These are phyloP conservation scores for Curvularia spicifera DNA, from an alignment of 2,329 filamentous ascomycete species.

Conservation along the genomic window DNA sequence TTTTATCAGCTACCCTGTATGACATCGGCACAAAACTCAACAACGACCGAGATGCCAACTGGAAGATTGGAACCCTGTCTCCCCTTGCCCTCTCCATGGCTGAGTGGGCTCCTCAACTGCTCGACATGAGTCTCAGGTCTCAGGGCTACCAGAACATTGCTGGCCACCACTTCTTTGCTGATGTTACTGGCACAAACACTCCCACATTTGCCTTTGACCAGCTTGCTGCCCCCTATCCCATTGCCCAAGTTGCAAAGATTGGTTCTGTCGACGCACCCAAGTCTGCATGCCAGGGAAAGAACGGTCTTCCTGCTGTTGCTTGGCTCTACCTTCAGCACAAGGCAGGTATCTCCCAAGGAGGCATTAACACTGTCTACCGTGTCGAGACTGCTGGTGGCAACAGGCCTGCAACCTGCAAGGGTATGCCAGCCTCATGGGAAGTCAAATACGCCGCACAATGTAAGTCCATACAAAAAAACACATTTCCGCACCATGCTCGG, in stretches of 20 bases:
- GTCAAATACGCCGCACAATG: slow-evolving; percentile 54
- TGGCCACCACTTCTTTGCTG: slow-evolving; percentile 72
- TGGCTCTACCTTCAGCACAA: slow-evolving; percentile 57
- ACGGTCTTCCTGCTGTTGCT: slow-evolving; percentile 49
- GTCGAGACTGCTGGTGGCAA: slow-evolving; percentile 58
- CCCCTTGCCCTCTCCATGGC: slow-evolving; percentile 43
- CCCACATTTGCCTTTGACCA: slow-evolving; percentile 67
- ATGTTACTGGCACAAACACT: slow-evolving; percentile 33
- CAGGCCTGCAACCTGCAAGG: slow-evolving; percentile 50
- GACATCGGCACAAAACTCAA: slow-evolving; percentile 45
- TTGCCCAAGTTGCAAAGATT: slow-evolving; percentile 55
- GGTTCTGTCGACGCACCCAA: slow-evolving; percentile 60
- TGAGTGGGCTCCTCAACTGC: slow-evolving; percentile 21
- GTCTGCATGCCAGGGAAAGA: slow-evolving; percentile 47
- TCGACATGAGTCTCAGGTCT: slow-evolving; percentile 36
- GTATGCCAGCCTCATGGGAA: slow-evolving; percentile 40
- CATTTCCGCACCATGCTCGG: background rate
- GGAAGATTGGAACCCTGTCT: slow-evolving; percentile 43
- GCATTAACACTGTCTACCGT: slow-evolving; percentile 55
- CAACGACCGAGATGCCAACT: slow-evolving; percentile 36
- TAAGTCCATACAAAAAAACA: slow-evolving; percentile 16
- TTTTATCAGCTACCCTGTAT: slow-evolving; percentile 42
- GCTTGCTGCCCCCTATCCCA: slow-evolving; percentile 50
- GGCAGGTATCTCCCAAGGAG: slow-evolving; percentile 46
- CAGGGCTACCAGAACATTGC: slow-evolving; percentile 52